phyloP scores from a whole-genome alignment of 805 yeast genomes.

The Hanseniaspora vineae region DNA sequence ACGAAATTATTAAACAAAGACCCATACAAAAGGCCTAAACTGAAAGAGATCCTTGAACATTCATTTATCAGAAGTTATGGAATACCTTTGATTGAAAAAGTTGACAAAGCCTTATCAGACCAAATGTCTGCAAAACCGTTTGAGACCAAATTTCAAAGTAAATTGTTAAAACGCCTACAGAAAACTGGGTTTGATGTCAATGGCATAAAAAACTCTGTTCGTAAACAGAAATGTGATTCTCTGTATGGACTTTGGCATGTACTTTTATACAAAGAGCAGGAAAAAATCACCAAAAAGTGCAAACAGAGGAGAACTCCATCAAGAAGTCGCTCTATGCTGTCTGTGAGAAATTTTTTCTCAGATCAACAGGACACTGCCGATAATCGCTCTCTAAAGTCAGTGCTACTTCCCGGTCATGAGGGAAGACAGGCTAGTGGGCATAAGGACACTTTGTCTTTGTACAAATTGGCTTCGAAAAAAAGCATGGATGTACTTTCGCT shows the following conservation, averaged over 20 bases:
- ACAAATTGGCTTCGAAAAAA: background rate
- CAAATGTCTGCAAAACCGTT: conserved; percentile 31
- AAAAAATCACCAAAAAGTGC: conserved; percentile 18
- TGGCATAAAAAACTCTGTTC: conserved; percentile 42
- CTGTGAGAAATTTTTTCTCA: conserved; percentile 20
- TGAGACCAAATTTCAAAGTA: conserved; percentile 48
- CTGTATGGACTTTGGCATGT: conserved; percentile 67
- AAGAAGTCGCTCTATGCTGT: conserved; percentile 24
- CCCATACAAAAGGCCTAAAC: conserved; percentile 49
- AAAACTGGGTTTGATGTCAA: conserved; percentile 54
- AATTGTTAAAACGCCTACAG: conserved; percentile 44
- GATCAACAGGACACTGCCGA: background rate
- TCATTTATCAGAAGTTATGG: conserved; percentile 40
- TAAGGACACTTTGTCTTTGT: background rate
- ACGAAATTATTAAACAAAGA: conserved; percentile 47
- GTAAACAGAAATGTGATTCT: conserved; percentile 50
- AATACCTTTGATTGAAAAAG: conserved; percentile 26
- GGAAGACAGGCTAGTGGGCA: background rate
- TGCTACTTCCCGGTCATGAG: background rate
- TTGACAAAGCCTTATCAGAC: conserved; percentile 25
- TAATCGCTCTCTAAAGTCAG: background rate
- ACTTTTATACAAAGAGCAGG: conserved; percentile 35
- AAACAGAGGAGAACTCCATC: conserved; percentile 11
- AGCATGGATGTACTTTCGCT: background rate
- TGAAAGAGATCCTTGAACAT: conserved; percentile 36